Conservation (phyloP, 331 rosid genomes). For the Cydonia oblonga region DNA sequence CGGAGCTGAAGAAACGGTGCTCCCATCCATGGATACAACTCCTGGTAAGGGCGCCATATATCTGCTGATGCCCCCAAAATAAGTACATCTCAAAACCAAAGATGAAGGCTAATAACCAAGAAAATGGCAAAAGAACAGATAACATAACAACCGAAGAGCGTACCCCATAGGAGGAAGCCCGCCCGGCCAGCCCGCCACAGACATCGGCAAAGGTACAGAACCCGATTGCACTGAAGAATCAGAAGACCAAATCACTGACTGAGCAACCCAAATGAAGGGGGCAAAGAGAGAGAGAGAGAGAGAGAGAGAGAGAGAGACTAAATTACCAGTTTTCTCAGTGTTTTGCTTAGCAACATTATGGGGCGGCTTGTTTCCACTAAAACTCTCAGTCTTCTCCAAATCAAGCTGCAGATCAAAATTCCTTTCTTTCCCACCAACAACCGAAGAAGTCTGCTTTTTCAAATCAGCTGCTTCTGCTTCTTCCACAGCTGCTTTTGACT, state of each 20-base stretch:
- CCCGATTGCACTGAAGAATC: slow-evolving; percentile 42
- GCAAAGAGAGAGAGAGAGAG: neutral
- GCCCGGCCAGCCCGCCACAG: slow-evolving; percentile 78
- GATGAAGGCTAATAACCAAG: neutral
- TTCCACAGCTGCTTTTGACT: slow-evolving; percentile 25
- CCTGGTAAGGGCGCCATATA: slow-evolving; percentile 89
- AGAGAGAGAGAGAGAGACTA: neutral
- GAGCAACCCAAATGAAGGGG: slow-evolving; percentile 8
- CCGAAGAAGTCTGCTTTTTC: slow-evolving; percentile 15
- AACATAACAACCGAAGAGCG: slow-evolving; percentile 10
- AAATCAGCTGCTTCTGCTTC: slow-evolving; percentile 31
- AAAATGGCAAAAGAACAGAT: slow-evolving; percentile 4
- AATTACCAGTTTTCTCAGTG: slow-evolving; percentile 53
- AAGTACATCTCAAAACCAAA: slow-evolving; percentile 1
- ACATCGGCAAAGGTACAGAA: slow-evolving; percentile 60
- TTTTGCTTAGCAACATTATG: slow-evolving; percentile 35
- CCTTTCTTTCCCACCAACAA: slow-evolving; percentile 34
- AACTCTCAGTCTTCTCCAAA: slow-evolving; percentile 55
- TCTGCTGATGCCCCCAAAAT: slow-evolving; percentile 37
- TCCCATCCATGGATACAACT: slow-evolving; percentile 83
- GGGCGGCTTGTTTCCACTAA: slow-evolving; percentile 36
- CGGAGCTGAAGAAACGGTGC: slow-evolving; percentile 60
- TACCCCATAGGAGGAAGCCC: slow-evolving; percentile 95
- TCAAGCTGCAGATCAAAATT: slow-evolving; percentile 55
- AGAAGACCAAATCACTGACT: neutral